Evolutionary conservation across 2,329 filamentous ascomycete species (phyloP), one percentile per base, ranked within the genome.

Genomic region (Fusarium sp.): DNA sequence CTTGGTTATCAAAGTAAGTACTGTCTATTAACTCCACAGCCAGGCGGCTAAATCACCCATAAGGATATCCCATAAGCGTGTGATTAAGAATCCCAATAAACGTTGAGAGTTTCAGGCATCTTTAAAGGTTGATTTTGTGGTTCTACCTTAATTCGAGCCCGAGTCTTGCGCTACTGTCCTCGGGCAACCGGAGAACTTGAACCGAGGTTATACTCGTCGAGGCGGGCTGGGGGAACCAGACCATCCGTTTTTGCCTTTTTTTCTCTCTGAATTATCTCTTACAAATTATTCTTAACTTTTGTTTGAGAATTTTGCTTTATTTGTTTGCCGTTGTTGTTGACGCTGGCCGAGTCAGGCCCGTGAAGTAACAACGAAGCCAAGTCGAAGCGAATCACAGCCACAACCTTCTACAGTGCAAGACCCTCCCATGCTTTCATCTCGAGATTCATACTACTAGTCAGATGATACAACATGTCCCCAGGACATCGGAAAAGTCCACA

Each of bases 141-240:
- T 7, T 13, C 39, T 40, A 40, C 28, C 28, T 31, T 15, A 1
- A 11, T 49, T 22, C n/a, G 7, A 9, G 7, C 19, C 7, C 10
- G n/a, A 47, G 25, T 47, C 19, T 32, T 28, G 6, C 38, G 22
- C 10, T 49, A 1, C 11, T 55, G 31, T 46, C 19, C 15, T 48
- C 49, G 58, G 58, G 15, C 26, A 25, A 42, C 31, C 38, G 40
- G 52, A 38, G 26, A 36, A 13, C 29, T 24, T 42, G 45, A 24
- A 10, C 58, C 58, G 58, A 61, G 56, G 58, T 28, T 50, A 35
- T 28, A 38, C 15, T 19, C 32, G 13, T 26, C 11, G 13, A 19
- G 10, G 31, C 29, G 29, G 39, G 7, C 11, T 46, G 44, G 46
- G 26, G 43, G 58, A 61, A 55, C 36, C 19, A 5, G 12, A 5